Evolutionary conservation across 345 rosid genomes (phyloP).

Genomic region (Populus pruinosa): DNA sequence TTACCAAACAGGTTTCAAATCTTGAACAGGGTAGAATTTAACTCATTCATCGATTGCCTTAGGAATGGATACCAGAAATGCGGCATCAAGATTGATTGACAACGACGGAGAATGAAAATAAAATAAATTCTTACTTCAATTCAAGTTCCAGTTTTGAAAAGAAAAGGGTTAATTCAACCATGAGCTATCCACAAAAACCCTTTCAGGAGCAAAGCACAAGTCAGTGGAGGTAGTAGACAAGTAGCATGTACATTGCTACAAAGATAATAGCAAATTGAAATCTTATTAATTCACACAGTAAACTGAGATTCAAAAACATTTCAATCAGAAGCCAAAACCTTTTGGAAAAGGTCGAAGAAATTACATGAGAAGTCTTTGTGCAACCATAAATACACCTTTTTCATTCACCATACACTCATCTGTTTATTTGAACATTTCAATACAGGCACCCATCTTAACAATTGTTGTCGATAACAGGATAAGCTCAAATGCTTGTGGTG

Average conservation of each 20-base stretch:
- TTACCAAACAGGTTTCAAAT: no score
- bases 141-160: background rate
- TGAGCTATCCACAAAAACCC: background rate
- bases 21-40: no score
- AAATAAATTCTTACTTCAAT: background rate
- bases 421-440: constrained; percentile 32
- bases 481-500: constrained; percentile 14
- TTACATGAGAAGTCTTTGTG: constrained; percentile 15
- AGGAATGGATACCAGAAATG: no score
- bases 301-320: constrained; percentile 17
- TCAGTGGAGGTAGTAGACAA: background rate
- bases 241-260: background rate
- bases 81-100: background rate
- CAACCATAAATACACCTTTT: constrained; percentile 10
- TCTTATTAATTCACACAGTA: constrained; percentile 31
- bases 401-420: constrained; percentile 24
- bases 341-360: constrained; percentile 8
- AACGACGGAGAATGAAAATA: no score
- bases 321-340: background rate
- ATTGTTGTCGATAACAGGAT: constrained; percentile 13
- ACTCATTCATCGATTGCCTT: no score
- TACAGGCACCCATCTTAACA: constrained; percentile 19
- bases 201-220: background rate
- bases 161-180: background rate
- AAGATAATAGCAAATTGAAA: constrained; percentile 7